phyloP scores from a whole-genome alignment of 2,329 filamentous ascomycete genomes.

The Trichoderma atrobrunneum region DNA sequence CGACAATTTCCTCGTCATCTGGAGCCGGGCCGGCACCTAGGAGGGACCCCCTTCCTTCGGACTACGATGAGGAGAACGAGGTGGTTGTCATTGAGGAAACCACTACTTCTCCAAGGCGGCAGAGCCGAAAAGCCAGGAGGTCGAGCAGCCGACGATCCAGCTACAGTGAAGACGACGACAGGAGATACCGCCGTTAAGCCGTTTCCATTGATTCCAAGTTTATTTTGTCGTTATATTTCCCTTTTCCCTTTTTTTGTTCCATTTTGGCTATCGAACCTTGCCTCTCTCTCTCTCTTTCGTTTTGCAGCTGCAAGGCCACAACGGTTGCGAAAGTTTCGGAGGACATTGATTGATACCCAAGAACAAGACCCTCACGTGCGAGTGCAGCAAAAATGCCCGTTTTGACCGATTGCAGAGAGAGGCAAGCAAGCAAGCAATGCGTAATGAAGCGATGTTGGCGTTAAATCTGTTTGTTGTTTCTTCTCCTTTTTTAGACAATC shows the following conservation, averaged over 20 bases:
- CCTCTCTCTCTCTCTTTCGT: neutral
- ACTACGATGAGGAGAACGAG: conserved; percentile 38
- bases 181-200: neutral
- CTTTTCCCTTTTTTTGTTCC: too few species aligned
- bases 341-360: neutral
- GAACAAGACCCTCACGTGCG: neutral
- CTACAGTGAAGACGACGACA: conserved; percentile 18
- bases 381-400: neutral
- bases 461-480: neutral
- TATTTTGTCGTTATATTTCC: neutral
- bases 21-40: neutral
- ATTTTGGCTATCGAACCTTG: neutral
- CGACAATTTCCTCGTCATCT: conserved; percentile 16
- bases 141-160: conserved; percentile 25
- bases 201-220: neutral
- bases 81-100: conserved; percentile 38
- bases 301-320: neutral
- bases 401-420: neutral
- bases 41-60: conserved; percentile 23
- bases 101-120: conserved; percentile 26
- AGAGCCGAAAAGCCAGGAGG: conserved; percentile 25
- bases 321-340: neutral
- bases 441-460: neutral
- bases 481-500: neutral
- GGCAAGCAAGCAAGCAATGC: neutral